Evolutionary conservation across 805 yeast species (phyloP), one percentile per base, ranked within the genome.

Genomic region (Peterozyma xylosa): DNA sequence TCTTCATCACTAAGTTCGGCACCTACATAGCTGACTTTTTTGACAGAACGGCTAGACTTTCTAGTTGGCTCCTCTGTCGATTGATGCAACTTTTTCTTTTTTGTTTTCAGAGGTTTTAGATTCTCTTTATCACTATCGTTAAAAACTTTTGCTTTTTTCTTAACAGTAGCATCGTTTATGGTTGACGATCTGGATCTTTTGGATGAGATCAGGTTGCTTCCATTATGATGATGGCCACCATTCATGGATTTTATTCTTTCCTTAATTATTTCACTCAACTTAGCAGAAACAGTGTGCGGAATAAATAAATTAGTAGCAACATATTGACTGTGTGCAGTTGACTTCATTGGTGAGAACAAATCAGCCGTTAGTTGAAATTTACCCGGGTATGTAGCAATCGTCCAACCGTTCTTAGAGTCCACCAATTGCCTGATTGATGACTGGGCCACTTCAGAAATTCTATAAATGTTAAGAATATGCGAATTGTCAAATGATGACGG

Each of bases 341-440:
- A 67, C 9, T 67, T 65, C 69, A 83, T 77, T 1, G 85, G 77
- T n/a, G 69, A 64, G 60, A 73, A 87, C 9, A 86, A 57, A 55
- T 88, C 96, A n/a, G 70, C 62, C 0, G 91, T 82, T 15, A 88
- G 59, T 15, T 76, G 74, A 14, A 84, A 59, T 53, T 82, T 84
- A 1, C 91, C 95, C 0, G 96, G 95, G 79, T 90, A 89, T 0
- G 89, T 79, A 18, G 81, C 75, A 45, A 85, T 67, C 17, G 74
- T 73, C 95, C 96, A 87, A 11, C 41, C 36, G 38, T 69, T 71
- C 52, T 73, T 79, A 18, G 62, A 54, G 18, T 74, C 80, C 37
- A 81, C 75, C 18, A 78, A 62, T 45, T 74, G 78, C 43, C 80
- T 74, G 38, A 88, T 68, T 5, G 78, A 64, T 45, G 84, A 60